Evolutionary conservation across 164 flowering plant genomes (phyloP).

Genomic region (Annona cherimola): DNA sequence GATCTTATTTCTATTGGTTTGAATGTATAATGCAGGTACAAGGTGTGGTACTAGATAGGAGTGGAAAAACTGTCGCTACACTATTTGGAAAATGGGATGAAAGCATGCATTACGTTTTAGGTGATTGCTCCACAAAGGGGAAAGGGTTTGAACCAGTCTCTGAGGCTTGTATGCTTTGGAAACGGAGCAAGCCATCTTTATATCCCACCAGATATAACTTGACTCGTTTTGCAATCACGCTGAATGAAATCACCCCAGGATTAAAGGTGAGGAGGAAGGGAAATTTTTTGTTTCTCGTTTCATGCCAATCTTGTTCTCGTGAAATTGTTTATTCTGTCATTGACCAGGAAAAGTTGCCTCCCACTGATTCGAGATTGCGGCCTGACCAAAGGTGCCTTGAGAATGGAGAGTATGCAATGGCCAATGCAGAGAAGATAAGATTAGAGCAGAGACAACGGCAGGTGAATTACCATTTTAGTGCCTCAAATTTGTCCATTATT

Average conservation of each 20-base stretch:
- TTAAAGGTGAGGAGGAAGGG: constrained; percentile 39
- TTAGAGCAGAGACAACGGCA: constrained; percentile 92
- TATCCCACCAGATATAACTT: constrained; percentile 64
- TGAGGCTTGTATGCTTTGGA: constrained; percentile 58
- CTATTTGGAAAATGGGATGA: constrained; percentile 98
- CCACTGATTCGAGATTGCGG: constrained; percentile 89
- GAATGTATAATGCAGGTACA: constrained; percentile 58
- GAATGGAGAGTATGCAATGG: constrained; percentile 88
- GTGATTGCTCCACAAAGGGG: constrained; percentile 66
- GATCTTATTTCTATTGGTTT: no score
- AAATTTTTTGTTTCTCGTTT: neutral
- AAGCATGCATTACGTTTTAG: constrained; percentile 80
- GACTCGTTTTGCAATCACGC: constrained; percentile 63
- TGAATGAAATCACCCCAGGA: constrained; percentile 73
- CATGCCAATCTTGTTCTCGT: neutral
- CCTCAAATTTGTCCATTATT: neutral
- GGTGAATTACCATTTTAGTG: constrained; percentile 29
- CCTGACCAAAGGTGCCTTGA: constrained; percentile 90
- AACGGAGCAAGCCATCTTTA: constrained; percentile 50
- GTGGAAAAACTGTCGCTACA: constrained; percentile 80
- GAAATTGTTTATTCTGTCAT: neutral
- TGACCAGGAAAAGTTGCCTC: constrained; percentile 77
- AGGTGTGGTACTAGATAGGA: constrained; percentile 79
- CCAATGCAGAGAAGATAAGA: constrained; percentile 81
- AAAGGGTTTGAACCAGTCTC: constrained; percentile 43